Conservation (phyloP, 768 basidiomycete genomes). For the Psilocybe sp. region DNA sequence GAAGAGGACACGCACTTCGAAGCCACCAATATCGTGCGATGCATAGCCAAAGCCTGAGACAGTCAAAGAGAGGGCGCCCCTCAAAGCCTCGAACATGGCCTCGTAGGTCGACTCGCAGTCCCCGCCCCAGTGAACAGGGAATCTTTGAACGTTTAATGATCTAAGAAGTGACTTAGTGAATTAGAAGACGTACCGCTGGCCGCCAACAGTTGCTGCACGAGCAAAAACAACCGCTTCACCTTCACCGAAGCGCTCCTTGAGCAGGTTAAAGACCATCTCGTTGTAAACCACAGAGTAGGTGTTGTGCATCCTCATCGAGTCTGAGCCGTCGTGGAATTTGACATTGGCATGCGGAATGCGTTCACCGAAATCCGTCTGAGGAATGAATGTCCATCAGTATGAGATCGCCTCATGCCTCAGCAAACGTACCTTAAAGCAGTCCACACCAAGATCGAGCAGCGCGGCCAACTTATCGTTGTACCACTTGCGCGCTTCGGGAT, state of each 20-base stretch:
- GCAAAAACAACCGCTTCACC: slow-evolving; percentile 72
- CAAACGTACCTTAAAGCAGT: slow-evolving; percentile 52
- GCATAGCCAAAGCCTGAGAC: slow-evolving; percentile 70
- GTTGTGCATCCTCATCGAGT: slow-evolving; percentile 71
- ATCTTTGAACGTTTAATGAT: slow-evolving; percentile 19
- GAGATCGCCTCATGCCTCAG: neutral
- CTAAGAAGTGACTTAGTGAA: neutral
- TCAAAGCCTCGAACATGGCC: slow-evolving; percentile 74
- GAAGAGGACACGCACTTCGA: slow-evolving; percentile 43
- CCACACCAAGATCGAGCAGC: slow-evolving; percentile 54
- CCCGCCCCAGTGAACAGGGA: slow-evolving; percentile 63
- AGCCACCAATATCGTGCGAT: slow-evolving; percentile 77
- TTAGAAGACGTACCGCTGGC: slow-evolving; percentile 46
- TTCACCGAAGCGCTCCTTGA: slow-evolving; percentile 56
- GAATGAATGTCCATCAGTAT: neutral
- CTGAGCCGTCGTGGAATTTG: slow-evolving; percentile 62
- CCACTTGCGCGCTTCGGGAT: slow-evolving; percentile 55
- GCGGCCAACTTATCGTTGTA: slow-evolving; percentile 46
- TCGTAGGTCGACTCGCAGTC: slow-evolving; percentile 78
- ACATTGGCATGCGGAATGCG: slow-evolving; percentile 68
- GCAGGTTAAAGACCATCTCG: slow-evolving; percentile 60
- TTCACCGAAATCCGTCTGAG: slow-evolving; percentile 74
- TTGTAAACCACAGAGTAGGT: slow-evolving; percentile 71
- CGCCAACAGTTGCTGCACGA: slow-evolving; percentile 63
- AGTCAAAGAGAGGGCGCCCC: slow-evolving; percentile 65